Evolutionary conservation across 768 basidiomycete genomes (phyloP).

Genomic region (Lactarius sp.): DNA sequence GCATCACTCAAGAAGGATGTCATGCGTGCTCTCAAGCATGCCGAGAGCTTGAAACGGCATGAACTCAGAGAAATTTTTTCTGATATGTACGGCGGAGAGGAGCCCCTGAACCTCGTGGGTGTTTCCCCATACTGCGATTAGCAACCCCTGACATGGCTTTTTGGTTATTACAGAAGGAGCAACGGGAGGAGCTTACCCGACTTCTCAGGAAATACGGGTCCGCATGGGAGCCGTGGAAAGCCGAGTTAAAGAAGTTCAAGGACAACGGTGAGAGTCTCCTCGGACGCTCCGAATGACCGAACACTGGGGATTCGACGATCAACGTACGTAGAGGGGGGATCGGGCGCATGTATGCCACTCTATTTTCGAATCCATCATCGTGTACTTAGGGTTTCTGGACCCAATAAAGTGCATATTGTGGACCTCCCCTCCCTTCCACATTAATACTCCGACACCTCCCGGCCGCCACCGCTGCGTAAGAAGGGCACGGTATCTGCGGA

Average conservation of each 20-base stretch:
- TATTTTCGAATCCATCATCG: not conserved
- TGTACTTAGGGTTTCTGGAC: not conserved
- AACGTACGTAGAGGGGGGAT: not conserved
- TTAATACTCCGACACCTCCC: not conserved
- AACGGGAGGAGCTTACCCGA: constrained; percentile 68
- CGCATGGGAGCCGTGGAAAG: constrained; percentile 83
- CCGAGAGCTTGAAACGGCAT: constrained; percentile 62
- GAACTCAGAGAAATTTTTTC: constrained; percentile 79
- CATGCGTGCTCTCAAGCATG: constrained; percentile 70
- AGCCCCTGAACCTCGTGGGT: constrained; percentile 81
- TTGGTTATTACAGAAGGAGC: constrained; percentile 56
- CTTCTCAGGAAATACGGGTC: constrained; percentile 82
- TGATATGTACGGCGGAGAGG: constrained; percentile 82
- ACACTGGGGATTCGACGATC: not conserved
- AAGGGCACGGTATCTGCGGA: not conserved
- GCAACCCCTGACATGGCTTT: constrained; percentile 8
- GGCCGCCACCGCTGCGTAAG: not conserved
- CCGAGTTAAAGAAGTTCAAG: constrained; percentile 71
- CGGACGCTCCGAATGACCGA: constrained; percentile 2
- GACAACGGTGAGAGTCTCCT: constrained; percentile 50
- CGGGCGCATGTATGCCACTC: not conserved
- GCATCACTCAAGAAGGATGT: constrained; percentile 65
- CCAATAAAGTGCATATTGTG: not conserved
- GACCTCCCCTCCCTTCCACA: not conserved
- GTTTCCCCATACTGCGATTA: constrained; percentile 1